Conservation (phyloP, 2,329 filamentous ascomycete species). For the Hymenoscyphus occultus region DNA sequence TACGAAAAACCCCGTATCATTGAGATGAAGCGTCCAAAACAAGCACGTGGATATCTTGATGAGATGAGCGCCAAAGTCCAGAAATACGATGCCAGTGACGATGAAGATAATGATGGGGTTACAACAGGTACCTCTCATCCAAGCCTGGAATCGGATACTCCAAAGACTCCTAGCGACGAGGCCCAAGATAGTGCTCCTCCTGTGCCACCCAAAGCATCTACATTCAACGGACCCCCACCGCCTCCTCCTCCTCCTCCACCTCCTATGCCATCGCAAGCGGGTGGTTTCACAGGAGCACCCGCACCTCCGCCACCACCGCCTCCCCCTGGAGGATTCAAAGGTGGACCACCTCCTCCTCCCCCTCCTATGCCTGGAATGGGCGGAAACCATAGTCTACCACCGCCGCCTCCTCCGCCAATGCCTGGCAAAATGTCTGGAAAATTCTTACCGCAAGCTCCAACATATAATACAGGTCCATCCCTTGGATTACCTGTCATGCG, state of each 20-base stretch:
- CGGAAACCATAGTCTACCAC: constrained; percentile 49
- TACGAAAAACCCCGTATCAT: constrained; percentile 74
- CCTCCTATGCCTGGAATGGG: constrained; percentile 42
- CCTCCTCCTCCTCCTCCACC: constrained; percentile 41
- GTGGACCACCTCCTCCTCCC: constrained; percentile 43
- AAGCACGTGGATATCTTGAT: constrained; percentile 57
- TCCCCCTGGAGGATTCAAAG: constrained; percentile 39
- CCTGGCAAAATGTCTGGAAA: constrained; percentile 71
- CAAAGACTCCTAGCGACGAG: constrained; percentile 49
- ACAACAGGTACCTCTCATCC: constrained; percentile 75
- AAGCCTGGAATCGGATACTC: constrained; percentile 65
- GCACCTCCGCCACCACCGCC: constrained; percentile 42
- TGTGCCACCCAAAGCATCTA: constrained; percentile 6
- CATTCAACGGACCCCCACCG: constrained; percentile 40
- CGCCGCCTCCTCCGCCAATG: constrained; percentile 58
- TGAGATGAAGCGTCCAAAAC: constrained; percentile 68
- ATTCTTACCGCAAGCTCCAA: constrained; percentile 65
- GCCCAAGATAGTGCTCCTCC: constrained; percentile 12
- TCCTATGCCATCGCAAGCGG: constrained; percentile 39
- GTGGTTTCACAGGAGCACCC: constrained; percentile 35
- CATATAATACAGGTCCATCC: constrained; percentile 51
- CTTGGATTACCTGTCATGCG: constrained; percentile 75
- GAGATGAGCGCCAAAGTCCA: constrained; percentile 76
- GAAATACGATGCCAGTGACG: constrained; percentile 57
- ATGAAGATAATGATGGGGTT: constrained; percentile 56